A percentile compares a stretch with the other conserved stretches of the same genome.
phyloP scores from a whole-genome alignment of 768 basidiomycete genomes.

The Vishniacozyma victoriae region DNA sequence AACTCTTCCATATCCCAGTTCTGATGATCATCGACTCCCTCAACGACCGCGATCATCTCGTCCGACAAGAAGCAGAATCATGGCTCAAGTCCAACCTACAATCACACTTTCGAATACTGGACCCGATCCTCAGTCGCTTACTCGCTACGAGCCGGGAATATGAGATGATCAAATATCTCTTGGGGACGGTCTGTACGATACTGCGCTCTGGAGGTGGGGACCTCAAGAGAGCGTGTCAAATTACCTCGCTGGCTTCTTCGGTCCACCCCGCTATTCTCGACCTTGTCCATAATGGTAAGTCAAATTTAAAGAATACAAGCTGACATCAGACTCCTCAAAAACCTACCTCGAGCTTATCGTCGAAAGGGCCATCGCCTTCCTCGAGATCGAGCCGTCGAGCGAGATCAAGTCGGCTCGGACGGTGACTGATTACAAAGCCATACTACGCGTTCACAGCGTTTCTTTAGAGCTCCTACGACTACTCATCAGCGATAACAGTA shows the following conservation, averaged over 20 bases:
- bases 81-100: constrained; percentile 95
- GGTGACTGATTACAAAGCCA: neutral
- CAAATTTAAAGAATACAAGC: neutral
- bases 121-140: constrained; percentile 61
- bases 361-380: neutral
- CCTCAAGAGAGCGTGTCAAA: constrained; percentile 67
- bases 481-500: constrained; percentile 72
- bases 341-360: constrained; percentile 9
- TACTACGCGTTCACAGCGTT: constrained; percentile 58
- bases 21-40: constrained; percentile 79
- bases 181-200: constrained; percentile 63
- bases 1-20: constrained; percentile 75
- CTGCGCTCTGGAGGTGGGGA: constrained; percentile 79
- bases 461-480: constrained; percentile 76
- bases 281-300: constrained; percentile 59
- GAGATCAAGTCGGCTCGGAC: neutral
- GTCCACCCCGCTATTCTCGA: constrained; percentile 59
- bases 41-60: constrained; percentile 64
- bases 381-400: neutral
- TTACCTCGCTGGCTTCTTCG: constrained; percentile 60
- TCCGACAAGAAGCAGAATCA: constrained; percentile 78
- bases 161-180: too few species aligned
- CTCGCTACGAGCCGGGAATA: constrained; percentile 6
- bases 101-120: constrained; percentile 84
- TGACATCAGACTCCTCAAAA: constrained; percentile 5